These are phyloP conservation scores for Cavenderia fasciculata DNA, from an alignment of 78 protist genomes.

Conservation along the genomic window DNA sequence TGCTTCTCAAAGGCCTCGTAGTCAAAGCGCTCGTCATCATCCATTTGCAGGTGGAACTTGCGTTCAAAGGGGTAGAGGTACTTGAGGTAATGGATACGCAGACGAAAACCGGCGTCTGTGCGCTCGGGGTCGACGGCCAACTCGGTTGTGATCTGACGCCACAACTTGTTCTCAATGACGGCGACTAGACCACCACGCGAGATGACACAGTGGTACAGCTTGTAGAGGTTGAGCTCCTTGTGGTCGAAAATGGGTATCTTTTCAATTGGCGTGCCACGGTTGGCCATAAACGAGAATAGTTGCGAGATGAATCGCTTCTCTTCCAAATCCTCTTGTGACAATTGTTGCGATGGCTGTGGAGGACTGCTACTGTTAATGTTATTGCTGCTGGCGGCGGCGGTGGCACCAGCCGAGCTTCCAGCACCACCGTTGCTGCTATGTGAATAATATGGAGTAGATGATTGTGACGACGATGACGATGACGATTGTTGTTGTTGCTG, in stretches of 20 bases:
- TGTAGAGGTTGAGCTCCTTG: conserved; percentile 67
- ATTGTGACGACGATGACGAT: too few species aligned
- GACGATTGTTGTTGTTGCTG: too few species aligned
- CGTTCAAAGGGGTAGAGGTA: conserved; percentile 71
- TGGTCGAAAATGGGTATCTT: conserved; percentile 77
- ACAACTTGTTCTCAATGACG: conserved; percentile 63
- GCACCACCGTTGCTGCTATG: too few species aligned
- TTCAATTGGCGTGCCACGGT: conserved; percentile 65
- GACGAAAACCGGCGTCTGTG: conserved; percentile 79
- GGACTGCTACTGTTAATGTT: too few species aligned
- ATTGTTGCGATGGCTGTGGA: not conserved
- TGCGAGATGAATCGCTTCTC: conserved; percentile 36
- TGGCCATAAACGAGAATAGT: conserved; percentile 51
- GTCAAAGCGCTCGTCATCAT: conserved; percentile 63
- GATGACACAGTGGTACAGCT: conserved; percentile 64
- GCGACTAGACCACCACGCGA: conserved; percentile 78
- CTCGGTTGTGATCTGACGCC: conserved; percentile 78
- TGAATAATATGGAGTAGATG: too few species aligned
- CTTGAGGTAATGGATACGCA: conserved; percentile 70
- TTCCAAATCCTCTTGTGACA: conserved; percentile 36
- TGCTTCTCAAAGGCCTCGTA: conserved; percentile 68
- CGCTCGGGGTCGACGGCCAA: conserved; percentile 72
- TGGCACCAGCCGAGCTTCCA: too few species aligned
- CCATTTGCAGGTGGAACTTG: conserved; percentile 44
- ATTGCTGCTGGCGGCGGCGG: too few species aligned